Base-by-base conservation (phyloP, 1,139 yeast genomes). In the Candida neerlandica region DNA sequence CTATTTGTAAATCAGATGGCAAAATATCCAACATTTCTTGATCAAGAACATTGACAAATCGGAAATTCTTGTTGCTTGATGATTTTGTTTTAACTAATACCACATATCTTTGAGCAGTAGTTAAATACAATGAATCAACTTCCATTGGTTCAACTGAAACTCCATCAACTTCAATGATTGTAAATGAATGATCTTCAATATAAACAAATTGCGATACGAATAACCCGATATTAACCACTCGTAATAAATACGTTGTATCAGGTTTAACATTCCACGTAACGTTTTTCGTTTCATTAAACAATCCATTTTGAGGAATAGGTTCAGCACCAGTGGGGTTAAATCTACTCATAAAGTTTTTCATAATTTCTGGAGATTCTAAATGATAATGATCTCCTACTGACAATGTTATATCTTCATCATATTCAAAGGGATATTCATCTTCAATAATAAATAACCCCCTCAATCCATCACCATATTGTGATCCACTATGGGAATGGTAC, bases 251-350 rank as follows among this genome's bases (percentile, higher is more conserved):
- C 9, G 96, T 91, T 38, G 82, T 89, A 66, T 84, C 81, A 4
- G 97, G 95, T 68, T 85, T 62, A 42, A 92, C 95, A 9, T 70
- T 56, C 83, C 91, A 82, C 15, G 90, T 81, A 51, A 75, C 73
- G 66, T 87, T 86, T 64, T 77, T 81, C 6, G 95, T 83, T 63
- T 91, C 90, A 71, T 92, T 91, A 68, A 90, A 78, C 60, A 90
- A 73, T 57, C 87, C 65, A 63, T 84, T 84, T 60, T 86, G 84
- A 2, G 98, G 98, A 58, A 92, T 82, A 41, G 98, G 98, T 69
- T 92, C 98, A 33, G 97, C 97, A 56, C 98, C 98, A 5, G 97
- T 89, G 43, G 98, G 98, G 69, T 92, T 92, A 71, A 79, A 86
- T 55, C 86, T 69, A 56, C 75, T 80, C 71, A 89, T 64, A 71